Evolutionary conservation across 345 rosid genomes (phyloP).

Genomic region (Eucalyptus sp.): DNA sequence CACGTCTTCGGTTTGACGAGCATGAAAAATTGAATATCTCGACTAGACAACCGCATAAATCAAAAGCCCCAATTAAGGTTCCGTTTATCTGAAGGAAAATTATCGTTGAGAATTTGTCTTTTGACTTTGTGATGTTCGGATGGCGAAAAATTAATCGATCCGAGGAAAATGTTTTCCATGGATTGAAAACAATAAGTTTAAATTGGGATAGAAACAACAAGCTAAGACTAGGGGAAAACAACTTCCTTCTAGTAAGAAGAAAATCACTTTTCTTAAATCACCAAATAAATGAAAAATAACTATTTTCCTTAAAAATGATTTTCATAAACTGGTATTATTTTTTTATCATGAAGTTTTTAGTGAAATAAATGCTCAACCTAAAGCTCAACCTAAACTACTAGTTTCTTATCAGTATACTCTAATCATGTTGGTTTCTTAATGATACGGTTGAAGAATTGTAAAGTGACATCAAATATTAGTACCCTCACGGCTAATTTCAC

Average conservation of each 20-base stretch:
- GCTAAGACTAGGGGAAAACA: background rate
- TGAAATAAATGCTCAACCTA: background rate
- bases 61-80: background rate
- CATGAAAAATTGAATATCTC: background rate
- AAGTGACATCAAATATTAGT: background rate
- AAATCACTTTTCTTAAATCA: background rate
- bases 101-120: background rate
- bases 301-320: background rate
- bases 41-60: background rate
- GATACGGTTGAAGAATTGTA: background rate
- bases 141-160: background rate
- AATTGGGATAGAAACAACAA: background rate
- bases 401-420: background rate
- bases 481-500: background rate
- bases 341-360: background rate
- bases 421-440: background rate
- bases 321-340: background rate
- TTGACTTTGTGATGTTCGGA: background rate
- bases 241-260: background rate
- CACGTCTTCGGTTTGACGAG: background rate
- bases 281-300: background rate
- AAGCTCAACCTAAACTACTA: background rate
- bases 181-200: background rate
- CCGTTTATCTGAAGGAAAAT: background rate
- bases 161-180: fast-evolving